Evolutionary conservation across 345 rosid species (phyloP).

Genomic region (Adansonia digitata): DNA sequence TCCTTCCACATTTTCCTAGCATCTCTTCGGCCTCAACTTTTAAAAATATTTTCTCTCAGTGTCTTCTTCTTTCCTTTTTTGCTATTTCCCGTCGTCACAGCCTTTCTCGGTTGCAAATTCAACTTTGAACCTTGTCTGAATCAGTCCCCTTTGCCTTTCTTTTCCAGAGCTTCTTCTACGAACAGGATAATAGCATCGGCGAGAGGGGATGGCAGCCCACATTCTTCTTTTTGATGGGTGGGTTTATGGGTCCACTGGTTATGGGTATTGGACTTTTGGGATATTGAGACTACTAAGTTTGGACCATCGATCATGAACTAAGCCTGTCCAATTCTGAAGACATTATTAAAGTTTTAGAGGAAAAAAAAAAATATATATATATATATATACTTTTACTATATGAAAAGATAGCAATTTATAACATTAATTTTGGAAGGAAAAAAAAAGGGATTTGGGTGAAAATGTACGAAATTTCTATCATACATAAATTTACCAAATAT

Average conservation of each 20-base stretch:
- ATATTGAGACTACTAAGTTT: background rate
- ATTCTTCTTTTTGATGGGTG: background rate
- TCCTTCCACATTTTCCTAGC: conserved; percentile 88
- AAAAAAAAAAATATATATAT: no score
- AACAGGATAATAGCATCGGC: background rate
- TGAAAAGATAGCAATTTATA: no score
- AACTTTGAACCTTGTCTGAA: background rate
- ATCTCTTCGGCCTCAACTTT: conserved; percentile 30
- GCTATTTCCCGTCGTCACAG: background rate
- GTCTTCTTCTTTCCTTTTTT: background rate
- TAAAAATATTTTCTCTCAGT: background rate
- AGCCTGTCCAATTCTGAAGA: no score
- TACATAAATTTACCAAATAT: no score
- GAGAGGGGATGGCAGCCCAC: background rate
- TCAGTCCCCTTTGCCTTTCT: background rate
- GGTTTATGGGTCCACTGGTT: background rate
- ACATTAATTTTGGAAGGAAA: no score
- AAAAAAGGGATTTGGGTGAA: no score
- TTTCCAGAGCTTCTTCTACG: background rate
- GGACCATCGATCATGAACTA: background rate
- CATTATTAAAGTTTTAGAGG: no score
- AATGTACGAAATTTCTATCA: no score
- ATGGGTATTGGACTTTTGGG: background rate
- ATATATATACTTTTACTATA: no score
- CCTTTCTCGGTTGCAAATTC: background rate